Percentiles rank a stretch among this genome's conserved stretches.
Conservation (phyloP, 257 asterid genomes). For the Nyctanthes arbortristis region DNA sequence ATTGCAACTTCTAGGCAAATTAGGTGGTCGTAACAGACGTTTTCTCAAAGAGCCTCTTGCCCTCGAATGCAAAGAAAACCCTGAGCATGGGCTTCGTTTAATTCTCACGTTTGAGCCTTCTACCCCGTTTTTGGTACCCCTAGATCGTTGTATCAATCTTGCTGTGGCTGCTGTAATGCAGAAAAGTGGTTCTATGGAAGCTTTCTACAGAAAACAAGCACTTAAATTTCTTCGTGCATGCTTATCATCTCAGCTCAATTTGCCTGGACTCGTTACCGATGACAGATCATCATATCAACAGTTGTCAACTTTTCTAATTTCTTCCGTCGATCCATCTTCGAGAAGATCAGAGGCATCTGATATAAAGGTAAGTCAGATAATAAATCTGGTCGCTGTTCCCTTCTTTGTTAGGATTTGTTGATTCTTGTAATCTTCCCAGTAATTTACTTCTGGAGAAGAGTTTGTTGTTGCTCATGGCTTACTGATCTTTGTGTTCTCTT, state of each 20-base stretch:
- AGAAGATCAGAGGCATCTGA: constrained; percentile 89
- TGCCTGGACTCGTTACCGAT: constrained; percentile 64
- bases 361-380: constrained; percentile 57
- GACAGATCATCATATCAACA: constrained; percentile 68
- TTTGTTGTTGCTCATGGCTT: too few relatives aligned
- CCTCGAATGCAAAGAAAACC: too few relatives aligned
- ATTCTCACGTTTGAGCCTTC: constrained; percentile 98
- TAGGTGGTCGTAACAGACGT: constrained; percentile 98
- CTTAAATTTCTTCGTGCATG: constrained; percentile 87
- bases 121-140: constrained; percentile 94
- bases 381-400: constrained; percentile 14
- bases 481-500: not conserved
- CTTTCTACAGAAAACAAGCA: constrained; percentile 84
- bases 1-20: constrained; percentile 93
- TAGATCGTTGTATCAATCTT: constrained; percentile 94
- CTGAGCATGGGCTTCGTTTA: constrained; percentile 94
- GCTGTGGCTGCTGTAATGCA: constrained; percentile 95
- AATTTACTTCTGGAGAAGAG: too few relatives aligned
- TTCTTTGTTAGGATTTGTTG: constrained; percentile 7
- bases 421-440: not conserved
- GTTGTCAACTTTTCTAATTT: constrained; percentile 66
- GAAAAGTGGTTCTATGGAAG: constrained; percentile 63
- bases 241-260: too few relatives aligned
- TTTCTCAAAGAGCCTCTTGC: constrained; percentile 96
- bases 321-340: constrained; percentile 81